Base-by-base conservation (phyloP, 192 early-diverging fungal genomes). In the Gonapodya sp. region DNA sequence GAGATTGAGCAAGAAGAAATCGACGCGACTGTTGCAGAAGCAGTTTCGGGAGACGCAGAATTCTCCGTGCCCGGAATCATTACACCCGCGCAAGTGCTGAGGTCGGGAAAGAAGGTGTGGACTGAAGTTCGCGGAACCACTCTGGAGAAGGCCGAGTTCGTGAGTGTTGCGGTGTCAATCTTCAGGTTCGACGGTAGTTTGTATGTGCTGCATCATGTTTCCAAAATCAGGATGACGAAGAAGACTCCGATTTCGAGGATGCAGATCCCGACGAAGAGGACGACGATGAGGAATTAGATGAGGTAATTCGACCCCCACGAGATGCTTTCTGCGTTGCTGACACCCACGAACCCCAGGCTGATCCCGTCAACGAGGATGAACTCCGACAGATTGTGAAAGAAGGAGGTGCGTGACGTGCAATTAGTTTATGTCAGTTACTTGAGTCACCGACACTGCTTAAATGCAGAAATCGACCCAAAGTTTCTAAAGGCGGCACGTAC, bases 211-310 rank as follows among this genome's bases (percentile, higher is more conserved):
- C n/a, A n/a, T 30, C 30, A 30, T 72, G 64, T 18, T 30, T 72
- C 64, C 16, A 72, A 18, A 72, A 72, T 16, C 18, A 34, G 30
- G 75, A 77, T 34, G 75, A 77, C 34, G 75, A 77, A 77, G 75
- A 77, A 2, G 75, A 77, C 75, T 18, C 30, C 75, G 75, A 77
- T 8, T 77, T 32, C 31, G 75, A 77, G 75, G 75, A 77, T 77
- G 75, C 18, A 34, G 75, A 72, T 16, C 16, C 16, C 64, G 64
- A 77, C 8, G 75, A 77, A 33, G 75, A 77, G 31, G 75, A 77
- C 31, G 75, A 77, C 18, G 75, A 77, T 8, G 30, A 18, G 30
- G 75, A 77, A 33, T 31, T 77, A 8, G 75, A 77, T 2, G 75
- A 77, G 75, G 30, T 64, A 18, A 16, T 16, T 77, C 2, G 2